phyloP scores from a whole-genome alignment of 495 filamentous ascomycete species.

The Talaromyces nanjingensis region DNA sequence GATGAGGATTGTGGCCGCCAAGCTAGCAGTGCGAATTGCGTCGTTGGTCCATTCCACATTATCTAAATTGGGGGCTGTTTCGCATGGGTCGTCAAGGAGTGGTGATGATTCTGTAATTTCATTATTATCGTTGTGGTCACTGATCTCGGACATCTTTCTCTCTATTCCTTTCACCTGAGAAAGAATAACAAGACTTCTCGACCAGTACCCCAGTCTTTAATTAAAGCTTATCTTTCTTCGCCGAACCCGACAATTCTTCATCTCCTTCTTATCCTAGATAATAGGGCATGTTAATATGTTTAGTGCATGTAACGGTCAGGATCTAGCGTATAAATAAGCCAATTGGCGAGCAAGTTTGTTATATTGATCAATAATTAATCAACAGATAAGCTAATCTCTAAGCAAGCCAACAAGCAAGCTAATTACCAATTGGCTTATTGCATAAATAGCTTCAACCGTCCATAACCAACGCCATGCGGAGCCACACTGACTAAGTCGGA shows the following conservation, averaged over 20 bases:
- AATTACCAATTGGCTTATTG: background rate
- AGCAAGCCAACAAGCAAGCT: background rate
- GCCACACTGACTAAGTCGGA: background rate
- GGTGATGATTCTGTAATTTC: background rate
- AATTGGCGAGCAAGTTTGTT: background rate
- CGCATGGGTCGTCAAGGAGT: background rate
- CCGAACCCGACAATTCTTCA: background rate
- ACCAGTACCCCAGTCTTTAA: background rate
- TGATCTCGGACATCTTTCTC: background rate
- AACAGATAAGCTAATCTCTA: background rate
- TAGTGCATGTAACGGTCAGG: background rate
- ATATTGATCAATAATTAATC: background rate
- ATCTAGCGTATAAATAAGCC: background rate
- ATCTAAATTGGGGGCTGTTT: background rate
- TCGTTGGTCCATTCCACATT: background rate
- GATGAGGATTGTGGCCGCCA: background rate
- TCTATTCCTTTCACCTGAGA: background rate
- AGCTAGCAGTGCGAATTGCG: background rate
- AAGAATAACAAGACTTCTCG: background rate
- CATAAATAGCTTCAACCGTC: background rate
- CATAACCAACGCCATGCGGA: background rate
- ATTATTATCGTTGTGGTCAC: background rate
- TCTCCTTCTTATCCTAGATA: background rate
- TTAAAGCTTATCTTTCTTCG: background rate
- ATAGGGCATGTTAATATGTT: background rate